Percentiles rank a stretch among this genome's conserved stretches.
Evolutionary conservation across 768 basidiomycete genomes (phyloP).

Genomic region (Termitomyces heimii): DNA sequence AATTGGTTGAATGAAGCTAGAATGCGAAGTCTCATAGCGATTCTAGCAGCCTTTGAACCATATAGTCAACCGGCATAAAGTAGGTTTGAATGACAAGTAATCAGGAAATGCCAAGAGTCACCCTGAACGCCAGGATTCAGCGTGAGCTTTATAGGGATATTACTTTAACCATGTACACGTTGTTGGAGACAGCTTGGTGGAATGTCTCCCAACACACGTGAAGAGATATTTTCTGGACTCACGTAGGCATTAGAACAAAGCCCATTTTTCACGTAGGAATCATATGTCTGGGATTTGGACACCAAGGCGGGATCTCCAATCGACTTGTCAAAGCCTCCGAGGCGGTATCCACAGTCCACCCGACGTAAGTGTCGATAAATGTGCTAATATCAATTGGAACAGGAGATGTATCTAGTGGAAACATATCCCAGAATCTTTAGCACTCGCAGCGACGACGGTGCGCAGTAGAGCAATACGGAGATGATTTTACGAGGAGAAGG

Average conservation of each 20-base stretch:
- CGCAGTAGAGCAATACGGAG: slow-evolving; percentile 19
- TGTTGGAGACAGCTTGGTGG: too few relatives aligned
- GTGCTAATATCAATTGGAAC: slow-evolving; percentile 14
- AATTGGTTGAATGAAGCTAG: too few relatives aligned
- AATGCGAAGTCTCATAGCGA: too few relatives aligned
- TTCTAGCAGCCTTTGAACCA: too few relatives aligned
- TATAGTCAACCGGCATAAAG: too few relatives aligned
- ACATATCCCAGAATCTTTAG: slow-evolving; percentile 28
- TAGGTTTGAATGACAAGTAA: background rate
- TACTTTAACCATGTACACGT: background rate
- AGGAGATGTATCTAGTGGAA: slow-evolving; percentile 14
- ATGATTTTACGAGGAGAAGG: slow-evolving; percentile 26
- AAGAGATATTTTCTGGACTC: background rate
- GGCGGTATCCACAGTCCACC: slow-evolving; percentile 22
- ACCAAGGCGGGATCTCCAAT: slow-evolving; percentile 11
- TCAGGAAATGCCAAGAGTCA: slow-evolving; percentile 4
- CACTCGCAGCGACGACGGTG: slow-evolving; percentile 2
- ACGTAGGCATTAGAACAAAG: slow-evolving; percentile 16
- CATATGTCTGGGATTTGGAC: slow-evolving; percentile 18
- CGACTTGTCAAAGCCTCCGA: slow-evolving; percentile 28
- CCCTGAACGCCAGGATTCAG: background rate
- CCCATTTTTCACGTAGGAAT: slow-evolving; percentile 10
- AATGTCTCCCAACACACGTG: too few relatives aligned
- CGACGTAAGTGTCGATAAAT: slow-evolving; percentile 24
- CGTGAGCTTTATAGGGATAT: background rate